Base-by-base conservation (phyloP, 2,329 filamentous ascomycete species). In the Penicillium sp. region DNA sequence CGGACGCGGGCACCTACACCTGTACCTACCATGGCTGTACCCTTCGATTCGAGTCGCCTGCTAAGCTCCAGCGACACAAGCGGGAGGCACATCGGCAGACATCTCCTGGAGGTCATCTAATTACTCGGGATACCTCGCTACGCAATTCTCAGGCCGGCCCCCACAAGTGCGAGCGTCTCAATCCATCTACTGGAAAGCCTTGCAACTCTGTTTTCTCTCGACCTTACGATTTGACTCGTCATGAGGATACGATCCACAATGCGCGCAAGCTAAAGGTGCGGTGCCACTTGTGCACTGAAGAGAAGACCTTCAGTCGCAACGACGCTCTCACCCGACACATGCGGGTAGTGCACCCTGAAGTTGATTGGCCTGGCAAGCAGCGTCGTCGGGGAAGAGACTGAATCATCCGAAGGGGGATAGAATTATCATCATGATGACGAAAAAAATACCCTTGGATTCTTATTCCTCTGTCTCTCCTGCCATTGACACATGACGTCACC, bases 211-310 rank as follows among this genome's bases (percentile, higher is more conserved):
- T 96, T 53, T 98, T 99, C 76, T 97, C 93, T 1, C 83, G 95
- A 21, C 95, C 95, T 1, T 99, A 99, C 80, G 95, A 99, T 75
- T 82, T 99, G 52, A 99, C 95, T 0, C 84, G 95, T 22, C 95
- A 99, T 71, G 95, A 99, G 74, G 93, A 97, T 65, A 98, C 95
- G 0, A 98, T 98, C 63, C 95, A 98, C 82, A 97, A 97, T 67
- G 88, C 87, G 1, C 87, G 90, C 68, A 97, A 97, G 81, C 88
- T 93, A 74, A 98, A 98, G 80, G 92, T 97, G 8, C 88, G 91
- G 45, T 99, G 95, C 76, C 87, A 93, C 61, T 79, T 96, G 48
- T 99, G 95, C 77, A 92, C 90, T 1, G 93, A 98, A 68, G 93
- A 98, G 71, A 98, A 98, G 83, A 96, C 91, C 0, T 99, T 99